Evolutionary conservation across 495 filamentous ascomycete species (phyloP).

Genomic region (Trichoderma gamsii): DNA sequence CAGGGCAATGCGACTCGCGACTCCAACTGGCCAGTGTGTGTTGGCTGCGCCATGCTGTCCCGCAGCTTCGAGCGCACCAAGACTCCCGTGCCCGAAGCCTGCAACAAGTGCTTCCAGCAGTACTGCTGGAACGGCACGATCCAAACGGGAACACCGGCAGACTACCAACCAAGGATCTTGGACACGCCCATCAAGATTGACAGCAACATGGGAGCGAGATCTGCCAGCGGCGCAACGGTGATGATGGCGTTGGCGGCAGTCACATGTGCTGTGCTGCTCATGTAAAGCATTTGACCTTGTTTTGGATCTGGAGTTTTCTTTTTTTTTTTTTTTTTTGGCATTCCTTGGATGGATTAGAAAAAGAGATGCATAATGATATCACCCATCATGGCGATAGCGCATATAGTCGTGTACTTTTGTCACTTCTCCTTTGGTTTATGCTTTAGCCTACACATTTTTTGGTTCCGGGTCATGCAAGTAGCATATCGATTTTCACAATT

Average conservation of each 20-base stretch:
- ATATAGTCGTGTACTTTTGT: too few species aligned
- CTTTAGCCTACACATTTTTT: too few species aligned
- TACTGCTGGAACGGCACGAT: conserved; percentile 87
- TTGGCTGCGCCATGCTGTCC: conserved; percentile 83
- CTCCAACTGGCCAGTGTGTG: conserved; percentile 65
- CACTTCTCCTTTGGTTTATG: too few species aligned
- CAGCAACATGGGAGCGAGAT: conserved; percentile 17
- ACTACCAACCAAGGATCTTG: conserved; percentile 31
- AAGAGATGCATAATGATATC: not conserved
- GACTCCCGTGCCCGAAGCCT: conserved; percentile 57
- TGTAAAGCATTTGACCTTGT: not conserved
- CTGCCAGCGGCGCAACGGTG: conserved; percentile 9
- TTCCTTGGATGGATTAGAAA: too few species aligned
- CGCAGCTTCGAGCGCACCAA: conserved; percentile 64
- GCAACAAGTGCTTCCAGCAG: conserved; percentile 63
- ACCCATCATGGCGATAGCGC: not conserved
- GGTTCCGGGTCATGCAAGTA: not conserved
- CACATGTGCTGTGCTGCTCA: not conserved
- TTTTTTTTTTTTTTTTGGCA: too few species aligned
- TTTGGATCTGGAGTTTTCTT: not conserved
- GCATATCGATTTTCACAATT: not conserved
- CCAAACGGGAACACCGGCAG: conserved; percentile 33
- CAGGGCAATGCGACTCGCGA: conserved; percentile 73
- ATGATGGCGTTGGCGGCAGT: not conserved
- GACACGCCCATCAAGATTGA: conserved; percentile 20